Evolutionary conservation across 306 rosid species (phyloP).

Genomic region (Boehmeria nivea): DNA sequence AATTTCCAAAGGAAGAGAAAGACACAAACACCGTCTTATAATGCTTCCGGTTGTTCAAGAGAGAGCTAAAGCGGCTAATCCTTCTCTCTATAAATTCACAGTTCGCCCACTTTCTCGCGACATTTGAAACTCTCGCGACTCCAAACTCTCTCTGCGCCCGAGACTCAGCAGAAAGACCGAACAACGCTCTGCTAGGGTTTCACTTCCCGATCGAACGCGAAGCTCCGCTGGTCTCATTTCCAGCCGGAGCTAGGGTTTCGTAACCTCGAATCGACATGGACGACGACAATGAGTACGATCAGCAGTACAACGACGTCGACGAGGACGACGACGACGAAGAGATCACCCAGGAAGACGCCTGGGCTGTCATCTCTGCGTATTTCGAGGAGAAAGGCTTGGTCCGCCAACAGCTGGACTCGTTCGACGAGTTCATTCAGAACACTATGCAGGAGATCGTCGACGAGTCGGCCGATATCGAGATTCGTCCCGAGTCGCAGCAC

Average conservation of each 20-base stretch:
- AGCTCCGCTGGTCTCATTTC: background rate
- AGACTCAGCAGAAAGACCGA: no score
- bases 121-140: no score
- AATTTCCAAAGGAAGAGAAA: no score
- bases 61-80: no score
- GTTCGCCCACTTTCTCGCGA: no score
- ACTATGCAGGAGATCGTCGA: constrained; percentile 98
- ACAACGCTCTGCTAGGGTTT: constrained; percentile 23
- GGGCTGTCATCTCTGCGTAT: constrained; percentile 96
- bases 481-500: constrained; percentile 93
- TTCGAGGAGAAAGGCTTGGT: constrained; percentile 93
- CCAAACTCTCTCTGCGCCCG: no score
- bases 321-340: constrained; percentile 79
- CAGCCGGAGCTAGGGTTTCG: constrained; percentile 13
- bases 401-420: constrained; percentile 91
- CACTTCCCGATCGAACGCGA: background rate
- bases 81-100: no score
- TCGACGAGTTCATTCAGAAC: constrained; percentile 93
- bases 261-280: constrained; percentile 32
- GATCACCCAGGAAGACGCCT: constrained; percentile 91
- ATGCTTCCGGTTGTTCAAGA: no score
- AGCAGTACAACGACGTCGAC: constrained; percentile 53
- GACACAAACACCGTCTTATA: no score
- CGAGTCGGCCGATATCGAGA: constrained; percentile 89
- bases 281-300: constrained; percentile 72